A percentile compares a stretch with the other conserved stretches of the same genome.
Evolutionary conservation across 345 rosid genomes (phyloP).

Genomic region (Euphorbia peplus): DNA sequence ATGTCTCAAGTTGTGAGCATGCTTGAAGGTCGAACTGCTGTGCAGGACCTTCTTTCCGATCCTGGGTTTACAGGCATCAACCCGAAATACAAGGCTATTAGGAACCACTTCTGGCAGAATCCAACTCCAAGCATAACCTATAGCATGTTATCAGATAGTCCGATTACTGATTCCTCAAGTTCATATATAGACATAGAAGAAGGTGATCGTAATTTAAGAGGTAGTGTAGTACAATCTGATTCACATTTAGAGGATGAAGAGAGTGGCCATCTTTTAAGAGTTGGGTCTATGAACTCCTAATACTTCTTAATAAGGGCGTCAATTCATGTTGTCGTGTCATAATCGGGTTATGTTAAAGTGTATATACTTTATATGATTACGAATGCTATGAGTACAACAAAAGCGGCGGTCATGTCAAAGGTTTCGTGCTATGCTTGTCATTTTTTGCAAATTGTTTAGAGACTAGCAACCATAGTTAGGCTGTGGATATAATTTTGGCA

Average conservation of each 20-base stretch:
- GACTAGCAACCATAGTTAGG: no score
- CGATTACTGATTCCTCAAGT: conserved; percentile 23
- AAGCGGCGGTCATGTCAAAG: no score
- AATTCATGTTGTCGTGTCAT: no score
- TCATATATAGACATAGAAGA: conserved; percentile 7
- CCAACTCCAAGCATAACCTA: conserved; percentile 52
- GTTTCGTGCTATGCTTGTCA: no score
- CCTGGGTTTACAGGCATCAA: conserved; percentile 60
- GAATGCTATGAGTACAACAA: no score
- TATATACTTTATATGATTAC: no score
- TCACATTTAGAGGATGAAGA: not conserved
- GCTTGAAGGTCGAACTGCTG: conserved; percentile 63
- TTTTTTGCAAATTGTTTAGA: no score
- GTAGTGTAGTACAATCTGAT: not conserved
- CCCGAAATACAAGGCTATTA: conserved; percentile 57
- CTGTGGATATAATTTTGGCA: not conserved
- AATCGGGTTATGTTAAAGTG: not conserved
- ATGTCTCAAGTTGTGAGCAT: conserved; percentile 91
- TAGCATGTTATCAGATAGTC: conserved; percentile 40
- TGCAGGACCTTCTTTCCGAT: conserved; percentile 72
- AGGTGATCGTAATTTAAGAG: conserved; percentile 3
- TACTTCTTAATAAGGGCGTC: not conserved
- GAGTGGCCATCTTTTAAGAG: not conserved
- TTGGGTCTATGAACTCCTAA: not conserved
- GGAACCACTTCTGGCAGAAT: conserved; percentile 81